Percentiles rank a stretch among this genome's conserved stretches.
Conservation (phyloP, 805 yeast genomes). For the Grigorovia humatica region DNA sequence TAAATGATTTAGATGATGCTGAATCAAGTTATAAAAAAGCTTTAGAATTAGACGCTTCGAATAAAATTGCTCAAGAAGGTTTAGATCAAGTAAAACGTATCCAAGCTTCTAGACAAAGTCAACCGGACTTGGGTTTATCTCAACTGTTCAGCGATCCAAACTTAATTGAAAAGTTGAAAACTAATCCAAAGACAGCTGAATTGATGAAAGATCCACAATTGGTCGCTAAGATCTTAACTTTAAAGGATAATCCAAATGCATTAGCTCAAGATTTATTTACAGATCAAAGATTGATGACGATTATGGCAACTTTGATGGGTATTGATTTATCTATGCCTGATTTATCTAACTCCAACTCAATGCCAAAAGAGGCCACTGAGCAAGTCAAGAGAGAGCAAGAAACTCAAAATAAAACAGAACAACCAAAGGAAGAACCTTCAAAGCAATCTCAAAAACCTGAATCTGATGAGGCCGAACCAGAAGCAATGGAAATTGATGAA, state of each 20-base stretch:
- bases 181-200: slow-evolving; percentile 80
- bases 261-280: slow-evolving; percentile 57
- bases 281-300: slow-evolving; percentile 82
- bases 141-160: slow-evolving; percentile 73
- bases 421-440: slow-evolving; percentile 18
- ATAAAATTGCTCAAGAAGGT: slow-evolving; percentile 83
- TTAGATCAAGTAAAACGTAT: slow-evolving; percentile 59
- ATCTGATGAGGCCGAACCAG: slow-evolving; percentile 23
- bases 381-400: slow-evolving; percentile 14
- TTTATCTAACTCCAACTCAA: slow-evolving; percentile 19
- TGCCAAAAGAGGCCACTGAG: slow-evolving; percentile 20
- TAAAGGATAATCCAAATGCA: slow-evolving; percentile 62
- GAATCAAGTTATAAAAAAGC: slow-evolving; percentile 64
- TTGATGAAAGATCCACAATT: slow-evolving; percentile 80
- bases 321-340: slow-evolving; percentile 51
- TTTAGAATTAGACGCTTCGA: slow-evolving; percentile 65
- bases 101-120: slow-evolving; percentile 36
- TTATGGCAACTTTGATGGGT: slow-evolving; percentile 79
- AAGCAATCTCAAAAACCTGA: slow-evolving; percentile 11
- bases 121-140: slow-evolving; percentile 68
- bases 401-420: slow-evolving; percentile 17
- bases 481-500: slow-evolving; percentile 31
- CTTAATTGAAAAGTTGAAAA: slow-evolving; percentile 60
- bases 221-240: slow-evolving; percentile 52
- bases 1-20: slow-evolving; percentile 70